Conservation (phyloP, 495 filamentous ascomycete genomes). For the Cercophora sp. region DNA sequence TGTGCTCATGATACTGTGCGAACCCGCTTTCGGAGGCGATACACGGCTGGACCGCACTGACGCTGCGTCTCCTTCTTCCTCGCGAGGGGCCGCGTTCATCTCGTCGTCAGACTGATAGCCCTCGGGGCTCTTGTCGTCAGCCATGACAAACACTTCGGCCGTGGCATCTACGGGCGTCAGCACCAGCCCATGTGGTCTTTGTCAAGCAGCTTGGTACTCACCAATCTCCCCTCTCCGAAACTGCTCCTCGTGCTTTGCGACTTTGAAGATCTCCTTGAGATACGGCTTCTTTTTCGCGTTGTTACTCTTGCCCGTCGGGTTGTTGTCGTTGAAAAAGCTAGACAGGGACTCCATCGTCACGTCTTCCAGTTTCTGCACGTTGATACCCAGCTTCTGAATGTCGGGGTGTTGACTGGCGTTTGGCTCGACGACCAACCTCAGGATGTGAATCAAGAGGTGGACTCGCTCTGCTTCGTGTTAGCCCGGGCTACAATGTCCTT, state of each 20-base stretch:
- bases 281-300: slow-evolving; percentile 41
- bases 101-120: slow-evolving; percentile 31
- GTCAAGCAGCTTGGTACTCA: slow-evolving; percentile 29
- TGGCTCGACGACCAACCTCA: slow-evolving; percentile 53
- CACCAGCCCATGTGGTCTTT: neutral
- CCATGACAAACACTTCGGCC: slow-evolving; percentile 38
- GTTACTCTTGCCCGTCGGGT: slow-evolving; percentile 34
- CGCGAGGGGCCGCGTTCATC: slow-evolving; percentile 21
- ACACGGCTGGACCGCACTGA: slow-evolving; percentile 17
- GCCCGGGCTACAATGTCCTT: neutral
- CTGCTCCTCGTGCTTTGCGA: slow-evolving; percentile 60
- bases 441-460: slow-evolving; percentile 57
- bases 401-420: slow-evolving; percentile 33
- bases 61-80: slow-evolving; percentile 23
- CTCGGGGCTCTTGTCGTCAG: slow-evolving; percentile 28
- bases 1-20: slow-evolving; percentile 26
- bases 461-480: slow-evolving; percentile 50
- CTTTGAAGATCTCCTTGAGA: slow-evolving; percentile 64
- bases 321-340: slow-evolving; percentile 40
- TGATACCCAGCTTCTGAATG: slow-evolving; percentile 36
- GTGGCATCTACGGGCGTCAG: slow-evolving; percentile 31
- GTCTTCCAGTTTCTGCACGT: slow-evolving; percentile 44
- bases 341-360: slow-evolving; percentile 43
- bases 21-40: slow-evolving; percentile 23
- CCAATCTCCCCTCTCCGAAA: slow-evolving; percentile 58